Base-by-base conservation (phyloP, 768 basidiomycete genomes). In the Coprinopsis marcescibilis region DNA sequence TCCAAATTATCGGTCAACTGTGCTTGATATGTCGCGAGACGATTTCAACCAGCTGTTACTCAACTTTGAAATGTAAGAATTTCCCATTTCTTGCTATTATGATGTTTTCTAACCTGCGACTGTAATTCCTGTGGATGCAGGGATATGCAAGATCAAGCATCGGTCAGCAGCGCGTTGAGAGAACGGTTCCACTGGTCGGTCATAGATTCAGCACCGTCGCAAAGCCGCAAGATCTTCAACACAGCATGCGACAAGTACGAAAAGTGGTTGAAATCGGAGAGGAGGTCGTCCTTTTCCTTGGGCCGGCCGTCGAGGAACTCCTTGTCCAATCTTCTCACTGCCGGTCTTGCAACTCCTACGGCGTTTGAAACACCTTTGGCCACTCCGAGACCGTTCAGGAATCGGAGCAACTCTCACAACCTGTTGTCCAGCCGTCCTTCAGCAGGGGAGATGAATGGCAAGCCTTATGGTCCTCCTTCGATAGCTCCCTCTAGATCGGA, bases 1-100 rank as follows among this genome's bases (percentile, higher is more conserved):
- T 2, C 36, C 29, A 15, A 41, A 44, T 32, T 43, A 49, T 25
- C 30, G 37, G 26, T 15, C 13, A n/a, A 44, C 41, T 11, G 50
- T 34, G 20, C 17, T 30, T 43, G 68, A 71, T 12, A 65, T 86
- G 62, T 76, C 72, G 7, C 63, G 84, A 49, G 69, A 75, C 33
- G 80, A 84, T 36, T 85, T 84, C 52, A 81, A 86, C 52, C 67
- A 63, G 24, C 62, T 83, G 23, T 56, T 85, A 50, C 62, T 58
- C 30, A 68, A 72, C 48, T 86, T 84, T 52, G 75, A 81, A 27
- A 59, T 83, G 85, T 85, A 56, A 61, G 83, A n/a, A n/a, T n/a
- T n/a, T 71, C 11, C 13, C 13, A 34, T 6, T 23, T 8, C 10
- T 26, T 43, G 1, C 5, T 7, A 3, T 14, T 14, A 17, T 21